Base-by-base conservation (phyloP, 495 filamentous ascomycete species). In the Penicillium alfredii region DNA sequence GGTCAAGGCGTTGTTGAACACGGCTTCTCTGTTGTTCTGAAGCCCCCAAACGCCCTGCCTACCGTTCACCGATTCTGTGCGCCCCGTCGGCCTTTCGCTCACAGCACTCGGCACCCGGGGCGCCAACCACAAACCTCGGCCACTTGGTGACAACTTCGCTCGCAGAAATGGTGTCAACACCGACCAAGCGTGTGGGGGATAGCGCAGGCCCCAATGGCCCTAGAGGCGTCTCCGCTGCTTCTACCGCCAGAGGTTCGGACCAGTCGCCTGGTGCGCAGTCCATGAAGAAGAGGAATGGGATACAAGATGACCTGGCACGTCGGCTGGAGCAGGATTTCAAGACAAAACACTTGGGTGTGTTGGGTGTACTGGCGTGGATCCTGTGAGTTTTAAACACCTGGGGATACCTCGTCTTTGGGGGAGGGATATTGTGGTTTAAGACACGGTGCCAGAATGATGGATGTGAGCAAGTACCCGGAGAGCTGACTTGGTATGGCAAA, bases 281-380 rank as follows among this genome's bases (percentile, higher is more conserved):
- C 14, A 34, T 22, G 8, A 31, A 26, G 12, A 58, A 55, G 33
- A 35, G 33, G 33, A 40, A 18, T 30, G 53, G 34, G 10, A 33
- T 42, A 8, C 47, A 55, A 27, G 56, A 55, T 23, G 40, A 40
- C 14, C 47, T 48, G 29, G 36, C 46, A 11, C 41, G 42, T 40
- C 35, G 47, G 25, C 38, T 58, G 33, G 66, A 68, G 42, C 35
- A 42, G 38, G 61, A 68, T 22, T 70, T 70, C 35, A 70, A 64
- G 41, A 27, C 38, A 4, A 68, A 61, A 29, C 66, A 70, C 25
- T 12, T 67, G 18, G 55, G 64, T 17, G 44, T 64, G n/a, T 29
- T 70, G 26, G 64, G 64, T 21, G 56, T 68, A 27, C 48, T 70
- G 34, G 44, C 37, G 10, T 70, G 66, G 66, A 60, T 70, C 33